Base-by-base conservation (phyloP, 139 green algal species). In the Dunaliella sp. region DNA sequence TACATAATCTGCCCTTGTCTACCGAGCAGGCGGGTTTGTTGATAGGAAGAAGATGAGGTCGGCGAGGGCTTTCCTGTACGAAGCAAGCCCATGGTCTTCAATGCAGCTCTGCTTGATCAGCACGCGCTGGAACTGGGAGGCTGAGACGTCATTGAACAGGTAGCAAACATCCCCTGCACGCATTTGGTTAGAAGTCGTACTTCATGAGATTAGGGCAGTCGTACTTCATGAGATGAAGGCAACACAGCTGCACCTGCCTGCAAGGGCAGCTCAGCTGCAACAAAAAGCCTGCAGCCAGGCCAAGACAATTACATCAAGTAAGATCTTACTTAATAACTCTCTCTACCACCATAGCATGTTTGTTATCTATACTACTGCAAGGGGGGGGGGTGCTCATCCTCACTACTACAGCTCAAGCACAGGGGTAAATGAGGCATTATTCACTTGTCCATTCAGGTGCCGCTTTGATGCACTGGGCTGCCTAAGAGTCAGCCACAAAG, bases 101-200 rank as follows among this genome's bases (percentile, higher is more conserved):
- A 81, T 12, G 22, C n/a, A 33, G 12, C 76, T 81, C 12, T 81
- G 33, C 30, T 34, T 36, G 30, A 81, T 81, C 1, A 81, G 30
- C n/a, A 81, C n/a, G n/a, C 76, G 76, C 76, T 37, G 36, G 30
- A 81, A 34, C 31, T 81, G 76, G 48, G 48, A 65, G 48, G 48
- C 48, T 7, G 48, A 16, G 48, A 65, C 48, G 16, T 65, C 48
- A 26, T 65, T 65, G 48, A 26, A 65, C 7, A 65, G 48, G 48
- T 65, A 65, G 16, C 7, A 65, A 7, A 65, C 7, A 65, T 16
- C 7, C 48, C 48, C 48, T 65, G 48, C 48, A 65, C 16, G n/a
- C n/a, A n/a, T 65, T 65, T 65, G 48, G 48, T 65, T 65, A 16
- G 48, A 26, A 16, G n/a, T n/a, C n/a, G n/a, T n/a, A n/a, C n/a